Base-by-base conservation (phyloP, 805 yeast genomes). In the Allodekkera sacchari region DNA sequence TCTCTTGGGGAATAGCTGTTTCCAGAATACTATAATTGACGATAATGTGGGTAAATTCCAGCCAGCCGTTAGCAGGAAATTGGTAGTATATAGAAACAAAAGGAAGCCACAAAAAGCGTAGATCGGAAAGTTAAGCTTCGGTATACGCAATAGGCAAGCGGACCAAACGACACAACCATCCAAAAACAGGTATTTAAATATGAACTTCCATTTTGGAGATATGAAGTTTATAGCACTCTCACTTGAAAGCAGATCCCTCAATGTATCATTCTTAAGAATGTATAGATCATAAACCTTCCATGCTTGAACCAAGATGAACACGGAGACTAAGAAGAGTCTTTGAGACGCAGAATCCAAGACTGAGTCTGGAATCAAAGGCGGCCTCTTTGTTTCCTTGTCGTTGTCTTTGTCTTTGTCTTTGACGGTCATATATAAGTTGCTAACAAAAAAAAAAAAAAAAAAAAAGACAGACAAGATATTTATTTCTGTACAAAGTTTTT, bases 251-350 rank as follows among this genome's bases (percentile, higher is more conserved):
- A 42, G 23, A 18, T 43, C 47, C 14, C 52, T 31, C 16, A 51
- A 25, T 1, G 28, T 25, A 12, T 64, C 68, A 17, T 71, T 64
- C 44, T 77, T 76, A 35, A 83, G 56, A 15, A 74, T 52, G 21
- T 77, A 57, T 25, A 83, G 55, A 50, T 84, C 94, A 44, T 81
- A 83, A 1, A 83, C 35, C 50, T 92, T 89, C 72, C 82, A 82
- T n/a, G 83, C 72, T 54, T 88, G 96, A n/a, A 89, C 64, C 21
- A 82, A 63, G 2, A 71, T 61, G 49, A 85, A 83, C 8, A 83
- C 38, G 1, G 83, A 70, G n/a, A 77, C 52, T 3, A 76, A 66
- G 34, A 83, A 67, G 22, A 75, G 54, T 38, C 95, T 63, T 53
- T 89, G 98, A 10, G 83, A 73, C 2, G 83, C 83, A 5, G 72